Percentiles rank a stretch among this genome's conserved stretches.
Conservation (phyloP, 75 land plant genomes). For the Cryptomeria japonica region DNA sequence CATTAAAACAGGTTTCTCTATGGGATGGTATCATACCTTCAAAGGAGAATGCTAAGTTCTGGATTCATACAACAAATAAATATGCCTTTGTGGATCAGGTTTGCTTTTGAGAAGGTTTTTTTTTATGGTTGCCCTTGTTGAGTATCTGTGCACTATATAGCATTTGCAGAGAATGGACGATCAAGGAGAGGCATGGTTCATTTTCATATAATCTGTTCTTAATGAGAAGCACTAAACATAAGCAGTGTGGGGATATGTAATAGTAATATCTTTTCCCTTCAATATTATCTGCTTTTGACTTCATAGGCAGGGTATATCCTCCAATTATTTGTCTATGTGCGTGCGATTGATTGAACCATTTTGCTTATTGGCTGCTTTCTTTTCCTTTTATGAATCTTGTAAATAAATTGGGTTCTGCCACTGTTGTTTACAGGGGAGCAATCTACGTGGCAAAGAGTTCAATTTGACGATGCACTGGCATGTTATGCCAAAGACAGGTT, state of each 20-base stretch:
- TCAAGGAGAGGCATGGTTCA: neutral
- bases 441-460: constrained; percentile 74
- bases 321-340: neutral
- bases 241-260: neutral
- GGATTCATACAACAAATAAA: constrained; percentile 65
- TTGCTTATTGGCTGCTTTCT: neutral
- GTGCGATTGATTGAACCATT: neutral
- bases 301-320: neutral
- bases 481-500: constrained; percentile 88
- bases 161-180: neutral
- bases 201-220: neutral
- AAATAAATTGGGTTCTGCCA: neutral
- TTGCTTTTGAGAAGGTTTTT: constrained; percentile 6
- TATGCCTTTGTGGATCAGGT: constrained; percentile 85
- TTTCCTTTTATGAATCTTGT: neutral
- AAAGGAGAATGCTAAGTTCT: constrained; percentile 77
- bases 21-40: constrained; percentile 89
- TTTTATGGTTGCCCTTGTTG: constrained; percentile 5
- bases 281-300: too few species aligned
- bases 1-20: constrained; percentile 64
- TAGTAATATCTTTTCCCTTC: neutral
- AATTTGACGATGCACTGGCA: constrained; percentile 94
- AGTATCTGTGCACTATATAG: neutral
- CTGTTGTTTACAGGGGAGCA: constrained; percentile 60
- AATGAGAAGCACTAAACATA: neutral